Evolutionary conservation across 2,329 filamentous ascomycete species (phyloP), one percentile per base, ranked within the genome.

Genomic region (Pseudogymnoascus sp.): DNA sequence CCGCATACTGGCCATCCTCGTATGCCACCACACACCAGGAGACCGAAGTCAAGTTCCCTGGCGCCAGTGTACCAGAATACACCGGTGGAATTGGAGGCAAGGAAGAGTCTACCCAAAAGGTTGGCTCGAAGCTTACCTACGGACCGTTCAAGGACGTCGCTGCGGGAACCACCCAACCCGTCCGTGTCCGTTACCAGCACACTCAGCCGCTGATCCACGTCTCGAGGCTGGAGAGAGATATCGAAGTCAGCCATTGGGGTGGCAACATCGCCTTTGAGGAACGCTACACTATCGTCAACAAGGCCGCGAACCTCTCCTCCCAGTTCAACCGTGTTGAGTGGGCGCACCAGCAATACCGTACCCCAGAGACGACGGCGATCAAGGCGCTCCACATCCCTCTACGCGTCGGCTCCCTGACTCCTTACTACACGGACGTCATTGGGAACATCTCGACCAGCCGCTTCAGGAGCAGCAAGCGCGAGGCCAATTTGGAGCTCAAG

Each of bases 191-290:
- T 66, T 97, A 96, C 77, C 92, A 99, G 76, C 97, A 94, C 78
- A 97, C 90, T 67, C 95, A 93, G 77, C 93, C 94, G 11, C 80
- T 99, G 63, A 88, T 87, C 47, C 90, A 94, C 72, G 84, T 91
- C 60, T 85, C 86, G 35, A 80, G 84, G 14, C 80, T 99, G 65
- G 91, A 97, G 77, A 88, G 94, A 65, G 92, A 97, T 71, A 79
- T 99, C 66, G 94, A 99, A 75, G 88, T 99, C 70, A 96, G 91
- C 73, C 94, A 97, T 77, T 99, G 94, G 94, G 94, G 94, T 68
- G 94, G 94, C 66, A 99, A 99, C 74, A 77, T 97, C 62, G 94
- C 94, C 1, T 91, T 92, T 60, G 94, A 99, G 78, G 94, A 99
- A 78, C 86, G 91, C 64, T 97, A 96, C 77, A 91, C 88, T 75